Evolutionary conservation across 225 moss, liverwort and hornwort species (phyloP), one percentile per base, ranked within the genome.

Genomic region (Takakia lepidozioides): DNA sequence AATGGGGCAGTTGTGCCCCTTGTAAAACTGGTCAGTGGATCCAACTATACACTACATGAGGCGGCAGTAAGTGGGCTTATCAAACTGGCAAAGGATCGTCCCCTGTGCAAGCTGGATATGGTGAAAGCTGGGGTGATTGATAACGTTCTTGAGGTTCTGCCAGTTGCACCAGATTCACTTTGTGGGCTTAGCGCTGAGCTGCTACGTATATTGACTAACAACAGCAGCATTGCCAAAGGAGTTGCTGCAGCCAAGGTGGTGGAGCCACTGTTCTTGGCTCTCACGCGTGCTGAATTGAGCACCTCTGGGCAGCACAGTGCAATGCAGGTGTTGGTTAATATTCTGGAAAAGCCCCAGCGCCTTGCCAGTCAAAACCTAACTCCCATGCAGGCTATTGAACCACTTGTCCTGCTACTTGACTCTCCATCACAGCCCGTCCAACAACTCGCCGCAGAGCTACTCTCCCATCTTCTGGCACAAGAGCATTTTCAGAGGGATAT

Each of bases 51-150:
- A 13, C 81, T 91, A 46, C 98, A 98, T 34, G 91, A 98, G 54
- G 91, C 85, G 26, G 82, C 98, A 26, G 91, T 88, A 5, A 98
- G 91, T 66, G 85, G 91, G 10, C 87, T 98, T 47, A 98, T 91
- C 49, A 98, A 98, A 54, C 64, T 98, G 40, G 98, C 98, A 2
- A 98, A 98, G 55, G 98, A 98, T 45, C 82, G 98, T 43, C 98
- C 98, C 28, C 46, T 87, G 26, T 98, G 98, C 71, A 98, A 98
- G 60, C 70, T 98, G 45, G 98, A 98, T 55, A 98, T 98, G 98
- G 98, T 98, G 19, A 91, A 98, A 78, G 91, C 91, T 25, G 91
- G 98, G 19, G 83, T 98, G 38, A 91, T 98, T 34, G 91, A 98
- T 10, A 91, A 88, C 19, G 80, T 91, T 45, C 53, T 98, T 35